Conservation (phyloP, 805 yeast species). For the Kodamaea neixiangensis region DNA sequence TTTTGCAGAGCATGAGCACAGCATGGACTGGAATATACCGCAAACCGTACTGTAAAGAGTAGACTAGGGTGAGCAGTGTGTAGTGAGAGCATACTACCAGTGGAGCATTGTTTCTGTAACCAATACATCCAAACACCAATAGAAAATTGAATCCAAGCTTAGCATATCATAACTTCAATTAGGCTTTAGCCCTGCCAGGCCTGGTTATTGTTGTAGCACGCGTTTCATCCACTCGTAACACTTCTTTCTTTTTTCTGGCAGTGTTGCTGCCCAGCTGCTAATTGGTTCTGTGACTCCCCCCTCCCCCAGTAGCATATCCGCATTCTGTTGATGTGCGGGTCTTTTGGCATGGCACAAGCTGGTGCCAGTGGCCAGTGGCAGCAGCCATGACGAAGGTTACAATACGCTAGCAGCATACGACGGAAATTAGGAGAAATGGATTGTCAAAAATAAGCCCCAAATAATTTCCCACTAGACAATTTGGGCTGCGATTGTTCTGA, state of each 20-base stretch:
- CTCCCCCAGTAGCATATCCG: not conserved
- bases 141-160: too few relatives aligned
- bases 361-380: not conserved
- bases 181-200: not conserved
- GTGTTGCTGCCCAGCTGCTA: conserved; percentile 2
- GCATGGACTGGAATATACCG: too few relatives aligned
- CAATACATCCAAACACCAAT: too few relatives aligned
- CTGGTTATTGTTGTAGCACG: not conserved
- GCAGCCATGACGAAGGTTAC: not conserved
- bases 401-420: conserved; percentile 2
- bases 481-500: not conserved
- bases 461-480: not conserved
- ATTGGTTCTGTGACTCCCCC: not conserved
- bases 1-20: too few relatives aligned
- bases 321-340: not conserved
- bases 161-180: not conserved
- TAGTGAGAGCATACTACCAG: too few relatives aligned
- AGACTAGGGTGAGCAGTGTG: too few relatives aligned
- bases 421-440: not conserved
- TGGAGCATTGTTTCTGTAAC: too few relatives aligned
- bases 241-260: conserved; percentile 1
- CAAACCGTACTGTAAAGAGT: too few relatives aligned
- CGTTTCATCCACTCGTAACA: conserved; percentile 1
- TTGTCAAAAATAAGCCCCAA: not conserved
- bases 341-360: not conserved